Percentiles rank a stretch among this genome's conserved stretches.
phyloP scores from a whole-genome alignment of 176 grass and related monocot species.

The Dactylis glomerata region DNA sequence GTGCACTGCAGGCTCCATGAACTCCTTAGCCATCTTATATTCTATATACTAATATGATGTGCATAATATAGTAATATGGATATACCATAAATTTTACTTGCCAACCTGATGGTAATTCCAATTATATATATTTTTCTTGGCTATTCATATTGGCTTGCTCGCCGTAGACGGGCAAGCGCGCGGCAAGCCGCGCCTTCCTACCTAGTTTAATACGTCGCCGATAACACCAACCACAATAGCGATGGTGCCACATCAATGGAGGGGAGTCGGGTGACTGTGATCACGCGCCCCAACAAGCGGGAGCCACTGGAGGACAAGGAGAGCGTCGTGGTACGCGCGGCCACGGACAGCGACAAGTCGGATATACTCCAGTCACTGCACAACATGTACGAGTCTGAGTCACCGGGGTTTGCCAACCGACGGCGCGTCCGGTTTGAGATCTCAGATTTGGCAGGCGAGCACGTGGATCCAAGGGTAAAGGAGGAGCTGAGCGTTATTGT shows the following conservation, averaged over 20 bases:
- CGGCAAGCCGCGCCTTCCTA: no score
- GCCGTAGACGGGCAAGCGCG: no score
- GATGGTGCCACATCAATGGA: conserved; percentile 27
- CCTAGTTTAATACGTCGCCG: no score
- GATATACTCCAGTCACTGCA: conserved; percentile 51
- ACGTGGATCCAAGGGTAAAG: conserved; percentile 32
- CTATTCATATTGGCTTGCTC: no score
- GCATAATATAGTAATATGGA: no score
- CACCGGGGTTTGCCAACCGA: conserved; percentile 20
- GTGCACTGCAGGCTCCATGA: no score
- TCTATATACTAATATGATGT: no score
- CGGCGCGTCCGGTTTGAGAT: conserved; percentile 49
- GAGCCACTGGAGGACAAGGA: conserved; percentile 14
- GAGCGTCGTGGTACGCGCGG: conserved; percentile 28
- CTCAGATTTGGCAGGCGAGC: neutral
- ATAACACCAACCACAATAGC: neutral
- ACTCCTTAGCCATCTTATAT: no score
- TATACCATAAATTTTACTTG: no score
- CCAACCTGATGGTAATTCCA: no score
- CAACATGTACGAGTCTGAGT: conserved; percentile 49
- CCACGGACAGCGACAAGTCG: conserved; percentile 14
- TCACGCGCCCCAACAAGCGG: conserved; percentile 21
- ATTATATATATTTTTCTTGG: no score
- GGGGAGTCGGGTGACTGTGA: conserved; percentile 59
- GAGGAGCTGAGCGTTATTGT: conserved; percentile 39